Evolutionary conservation across 805 yeast species (phyloP), one percentile per base, ranked within the genome.

Genomic region (Phaffomyces antillensis): DNA sequence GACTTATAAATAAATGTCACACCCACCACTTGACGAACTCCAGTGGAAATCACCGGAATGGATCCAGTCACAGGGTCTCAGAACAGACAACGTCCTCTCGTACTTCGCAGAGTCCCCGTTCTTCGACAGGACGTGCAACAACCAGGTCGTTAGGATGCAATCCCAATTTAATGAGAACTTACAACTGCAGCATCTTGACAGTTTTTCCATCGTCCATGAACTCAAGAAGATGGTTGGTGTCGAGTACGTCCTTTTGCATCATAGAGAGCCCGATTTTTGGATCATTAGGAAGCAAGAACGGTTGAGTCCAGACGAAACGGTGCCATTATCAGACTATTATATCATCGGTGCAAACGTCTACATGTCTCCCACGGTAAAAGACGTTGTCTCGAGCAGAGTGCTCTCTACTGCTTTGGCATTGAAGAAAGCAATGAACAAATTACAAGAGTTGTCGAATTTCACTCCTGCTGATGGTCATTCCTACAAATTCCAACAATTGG

Each of bases 21-120:
- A n/a, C n/a, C n/a, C 72, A 41, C 70, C 71, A 28, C 69, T 90
- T 25, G 97, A 90, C 59, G 97, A 91, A 57, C 73, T 93, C 36
- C 98, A 90, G 62, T 93, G 99, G 99, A 79, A 90, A 52, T 83
- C 93, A 4, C 98, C 99, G 1, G 99, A 93, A 63, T 93, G 96
- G 95, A 88, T 93, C 51, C 96, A 89, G 60, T 77, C 82, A 43
- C 81, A 81, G 61, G 97, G 96, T 0, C 75, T 93, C 23, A 74
- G 89, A 38, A 85, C 95, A 0, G 95, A 82, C 43, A 93, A 90
- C 59, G 96, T 93, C 1, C 73, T 93, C 18, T 98, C 93, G 48
- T 93, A 93, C 65, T 90, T 93, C 59, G 72, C 96, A 5, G 86
- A 87, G 54, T 86, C 96, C 3, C 99, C 99, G 2, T 95, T 91